A percentile compares a stretch with the other conserved stretches of the same genome.
phyloP scores from a whole-genome alignment of 805 yeast species.

The Wickerhamiella galacta region DNA sequence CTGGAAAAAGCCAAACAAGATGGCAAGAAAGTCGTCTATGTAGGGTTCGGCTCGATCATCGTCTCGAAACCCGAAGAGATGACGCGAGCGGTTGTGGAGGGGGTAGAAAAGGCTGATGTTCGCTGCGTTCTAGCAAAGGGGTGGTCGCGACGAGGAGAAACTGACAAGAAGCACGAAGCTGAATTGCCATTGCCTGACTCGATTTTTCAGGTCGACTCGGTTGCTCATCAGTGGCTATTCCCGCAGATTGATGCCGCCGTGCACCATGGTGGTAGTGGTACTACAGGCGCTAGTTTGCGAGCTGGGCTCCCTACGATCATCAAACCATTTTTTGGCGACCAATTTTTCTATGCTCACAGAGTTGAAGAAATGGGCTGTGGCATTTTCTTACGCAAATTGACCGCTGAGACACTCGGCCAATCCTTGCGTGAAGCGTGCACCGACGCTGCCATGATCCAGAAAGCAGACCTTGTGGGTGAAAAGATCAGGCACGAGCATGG shows the following conservation, averaged over 20 bases:
- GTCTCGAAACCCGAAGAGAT: slow-evolving; percentile 66
- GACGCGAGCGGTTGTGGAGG: slow-evolving; percentile 61
- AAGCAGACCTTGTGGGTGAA: slow-evolving; percentile 46
- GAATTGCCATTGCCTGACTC: slow-evolving; percentile 39
- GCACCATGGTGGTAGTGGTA: slow-evolving; percentile 95
- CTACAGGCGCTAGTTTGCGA: slow-evolving; percentile 80
- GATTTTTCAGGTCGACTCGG: slow-evolving; percentile 49
- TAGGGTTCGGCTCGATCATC: slow-evolving; percentile 93
- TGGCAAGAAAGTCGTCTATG: slow-evolving; percentile 61
- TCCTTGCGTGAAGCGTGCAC: slow-evolving; percentile 57
- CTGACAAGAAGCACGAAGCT: slow-evolving; percentile 16
- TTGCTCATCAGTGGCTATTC: slow-evolving; percentile 92
- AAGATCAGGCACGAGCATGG: slow-evolving; percentile 64
- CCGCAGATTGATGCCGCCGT: slow-evolving; percentile 83
- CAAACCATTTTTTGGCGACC: slow-evolving; percentile 94
- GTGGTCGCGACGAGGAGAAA: slow-evolving; percentile 62
- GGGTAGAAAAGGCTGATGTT: slow-evolving; percentile 67
- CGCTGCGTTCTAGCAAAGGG: slow-evolving; percentile 82
- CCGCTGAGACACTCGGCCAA: slow-evolving; percentile 40
- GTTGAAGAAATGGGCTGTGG: slow-evolving; percentile 87
- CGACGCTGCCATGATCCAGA: slow-evolving; percentile 47
- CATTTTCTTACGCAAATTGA: slow-evolving; percentile 48
- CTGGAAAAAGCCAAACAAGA: slow-evolving; percentile 43
- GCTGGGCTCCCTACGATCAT: slow-evolving; percentile 80
- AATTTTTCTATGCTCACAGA: slow-evolving; percentile 75